Conservation (phyloP, 805 yeast species). For the Yarrowia sp. region DNA sequence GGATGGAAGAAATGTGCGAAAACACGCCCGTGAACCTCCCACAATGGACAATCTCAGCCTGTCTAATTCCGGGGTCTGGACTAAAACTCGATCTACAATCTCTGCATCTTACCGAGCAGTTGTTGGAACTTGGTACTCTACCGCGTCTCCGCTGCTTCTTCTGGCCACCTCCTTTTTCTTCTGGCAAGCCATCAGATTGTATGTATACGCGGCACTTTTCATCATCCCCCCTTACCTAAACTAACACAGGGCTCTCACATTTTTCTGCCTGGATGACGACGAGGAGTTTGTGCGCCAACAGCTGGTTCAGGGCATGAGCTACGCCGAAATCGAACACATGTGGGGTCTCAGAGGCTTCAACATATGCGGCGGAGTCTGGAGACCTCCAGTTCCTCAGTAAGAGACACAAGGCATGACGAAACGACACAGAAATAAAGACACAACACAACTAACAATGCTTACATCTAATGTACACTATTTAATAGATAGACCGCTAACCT, state of each 20-base stretch:
- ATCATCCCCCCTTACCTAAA: conserved; percentile 24
- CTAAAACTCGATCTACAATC: neutral
- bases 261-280: conserved; percentile 36
- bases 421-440: neutral
- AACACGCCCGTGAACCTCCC: neutral
- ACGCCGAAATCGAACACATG: conserved; percentile 29
- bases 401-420: neutral
- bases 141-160: conserved; percentile 17
- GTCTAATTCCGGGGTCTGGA: neutral
- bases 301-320: conserved; percentile 33
- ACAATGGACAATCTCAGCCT: neutral
- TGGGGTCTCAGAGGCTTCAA: conserved; percentile 31
- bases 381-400: conserved; percentile 19
- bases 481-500: conserved; percentile 10
- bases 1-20: too few species aligned
- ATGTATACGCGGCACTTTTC: conserved; percentile 27
- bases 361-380: conserved; percentile 22
- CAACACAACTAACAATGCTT: neutral
- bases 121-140: neutral
- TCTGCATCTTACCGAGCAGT: neutral
- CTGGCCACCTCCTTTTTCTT: conserved; percentile 26
- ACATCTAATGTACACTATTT: neutral
- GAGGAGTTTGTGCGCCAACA: conserved; percentile 37
- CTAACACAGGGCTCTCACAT: conserved; percentile 36
- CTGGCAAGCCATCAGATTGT: conserved; percentile 37